Percentiles rank a stretch among this genome's conserved stretches.
These are phyloP conservation scores for Fagus sylvatica DNA, from an alignment of 306 rosid genomes.

Conservation along the genomic window DNA sequence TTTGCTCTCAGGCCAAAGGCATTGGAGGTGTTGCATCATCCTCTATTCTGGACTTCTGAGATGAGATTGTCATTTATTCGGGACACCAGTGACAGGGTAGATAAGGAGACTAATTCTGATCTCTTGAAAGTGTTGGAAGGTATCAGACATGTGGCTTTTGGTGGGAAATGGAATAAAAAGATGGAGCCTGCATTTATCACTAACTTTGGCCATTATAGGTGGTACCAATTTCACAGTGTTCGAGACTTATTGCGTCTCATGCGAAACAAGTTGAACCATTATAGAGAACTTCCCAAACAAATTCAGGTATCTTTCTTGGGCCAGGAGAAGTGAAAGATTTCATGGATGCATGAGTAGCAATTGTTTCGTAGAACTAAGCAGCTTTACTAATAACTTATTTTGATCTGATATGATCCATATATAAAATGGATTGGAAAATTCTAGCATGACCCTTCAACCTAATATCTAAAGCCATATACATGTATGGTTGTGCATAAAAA, in stretches of 20 bases:
- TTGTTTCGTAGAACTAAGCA: background rate
- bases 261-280: conserved; percentile 85
- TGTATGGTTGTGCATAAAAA: no score
- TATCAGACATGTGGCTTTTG: conserved; percentile 53
- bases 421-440: background rate
- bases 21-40: conserved; percentile 69
- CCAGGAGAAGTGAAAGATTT: background rate
- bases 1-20: conserved; percentile 77
- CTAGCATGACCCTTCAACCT: background rate
- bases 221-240: conserved; percentile 72
- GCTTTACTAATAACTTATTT: background rate
- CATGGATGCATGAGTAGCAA: background rate
- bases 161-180: conserved; percentile 72
- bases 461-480: background rate
- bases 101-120: conserved; percentile 48
- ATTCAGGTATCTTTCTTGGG: conserved; percentile 62
- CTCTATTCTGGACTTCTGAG: conserved; percentile 82
- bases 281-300: conserved; percentile 69
- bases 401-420: background rate
- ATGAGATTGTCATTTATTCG: conserved; percentile 77
- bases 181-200: conserved; percentile 61
- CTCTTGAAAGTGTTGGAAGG: conserved; percentile 61
- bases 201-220: conserved; percentile 66
- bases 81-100: conserved; percentile 77
- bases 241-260: conserved; percentile 80